Evolutionary conservation across 495 filamentous ascomycete genomes (phyloP).

Genomic region (Penicillium nucicola): DNA sequence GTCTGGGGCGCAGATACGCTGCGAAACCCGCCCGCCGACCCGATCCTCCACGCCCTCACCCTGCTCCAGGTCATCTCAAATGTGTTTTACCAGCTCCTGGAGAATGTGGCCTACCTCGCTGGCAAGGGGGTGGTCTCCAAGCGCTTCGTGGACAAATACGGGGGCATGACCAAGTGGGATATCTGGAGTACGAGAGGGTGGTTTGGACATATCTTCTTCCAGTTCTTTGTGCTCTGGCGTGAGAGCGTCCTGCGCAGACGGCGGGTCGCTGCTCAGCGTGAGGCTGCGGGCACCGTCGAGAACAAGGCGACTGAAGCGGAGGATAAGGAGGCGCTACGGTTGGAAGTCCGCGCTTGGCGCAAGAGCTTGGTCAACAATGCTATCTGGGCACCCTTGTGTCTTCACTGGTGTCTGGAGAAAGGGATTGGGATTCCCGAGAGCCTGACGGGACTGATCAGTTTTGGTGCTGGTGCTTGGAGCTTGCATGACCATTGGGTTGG

Average conservation of each 20-base stretch:
- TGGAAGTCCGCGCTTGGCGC: slow-evolving; percentile 45
- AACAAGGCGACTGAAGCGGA: slow-evolving; percentile 33
- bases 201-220: slow-evolving; percentile 72
- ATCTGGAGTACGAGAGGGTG: slow-evolving; percentile 78
- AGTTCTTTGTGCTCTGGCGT: slow-evolving; percentile 63
- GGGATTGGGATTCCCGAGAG: slow-evolving; percentile 67
- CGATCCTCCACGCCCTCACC: slow-evolving; percentile 48
- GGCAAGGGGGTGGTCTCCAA: slow-evolving; percentile 51
- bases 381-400: slow-evolving; percentile 57
- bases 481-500: slow-evolving; percentile 36
- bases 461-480: slow-evolving; percentile 51
- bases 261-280: slow-evolving; percentile 17
- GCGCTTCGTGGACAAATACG: slow-evolving; percentile 54
- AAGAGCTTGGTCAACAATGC: slow-evolving; percentile 48
- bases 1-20: slow-evolving; percentile 61
- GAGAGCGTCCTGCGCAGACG: slow-evolving; percentile 39
- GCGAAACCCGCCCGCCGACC: slow-evolving; percentile 45
- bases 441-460: slow-evolving; percentile 63
- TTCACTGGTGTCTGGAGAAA: slow-evolving; percentile 80
- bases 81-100: slow-evolving; percentile 69
- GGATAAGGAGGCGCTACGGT: slow-evolving; percentile 29
- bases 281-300: slow-evolving; percentile 12
- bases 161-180: slow-evolving; percentile 53
- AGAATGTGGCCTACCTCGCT: slow-evolving; percentile 80
- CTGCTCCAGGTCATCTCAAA: slow-evolving; percentile 66